phyloP scores from a whole-genome alignment of 2,329 filamentous ascomycete genomes.

The Venturia carpophila region DNA sequence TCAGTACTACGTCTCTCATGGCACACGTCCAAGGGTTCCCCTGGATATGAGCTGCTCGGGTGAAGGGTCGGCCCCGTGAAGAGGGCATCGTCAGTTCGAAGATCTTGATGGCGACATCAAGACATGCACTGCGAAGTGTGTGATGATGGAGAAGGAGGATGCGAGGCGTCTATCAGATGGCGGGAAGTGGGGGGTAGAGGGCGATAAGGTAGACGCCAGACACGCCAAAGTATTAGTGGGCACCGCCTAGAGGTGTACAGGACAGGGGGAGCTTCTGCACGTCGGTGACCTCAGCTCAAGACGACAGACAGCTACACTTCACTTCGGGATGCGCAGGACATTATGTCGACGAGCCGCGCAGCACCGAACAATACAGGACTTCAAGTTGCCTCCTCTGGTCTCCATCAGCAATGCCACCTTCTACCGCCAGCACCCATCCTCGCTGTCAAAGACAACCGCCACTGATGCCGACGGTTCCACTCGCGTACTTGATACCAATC shows the following conservation, averaged over 20 bases:
- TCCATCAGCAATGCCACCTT: slow-evolving; percentile 73
- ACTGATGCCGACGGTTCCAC: slow-evolving; percentile 30
- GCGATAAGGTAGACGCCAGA: not conserved
- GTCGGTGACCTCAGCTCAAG: not conserved
- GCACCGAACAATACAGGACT: not conserved
- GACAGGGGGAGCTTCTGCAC: not conserved
- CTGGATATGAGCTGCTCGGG: too few relatives aligned
- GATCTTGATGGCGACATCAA: too few relatives aligned
- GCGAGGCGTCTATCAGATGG: too few relatives aligned
- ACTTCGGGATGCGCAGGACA: slow-evolving; percentile 15
- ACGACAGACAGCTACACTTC: not conserved
- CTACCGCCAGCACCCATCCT: slow-evolving; percentile 62
- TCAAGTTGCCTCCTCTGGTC: slow-evolving; percentile 40
- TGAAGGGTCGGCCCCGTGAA: too few relatives aligned
- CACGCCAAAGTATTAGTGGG: not conserved
- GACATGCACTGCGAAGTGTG: too few relatives aligned
- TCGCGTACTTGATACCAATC: slow-evolving; percentile 47
- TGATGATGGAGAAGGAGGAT: too few relatives aligned
- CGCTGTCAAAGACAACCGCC: slow-evolving; percentile 19
- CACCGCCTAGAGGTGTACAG: not conserved
- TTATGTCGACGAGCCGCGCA: slow-evolving; percentile 4
- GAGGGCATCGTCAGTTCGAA: too few relatives aligned
- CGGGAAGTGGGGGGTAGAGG: not conserved
- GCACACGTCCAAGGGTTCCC: too few relatives aligned
- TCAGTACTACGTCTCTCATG: too few relatives aligned